Base-by-base conservation (phyloP, 768 basidiomycete species). In the Lentinus tigrinus region DNA sequence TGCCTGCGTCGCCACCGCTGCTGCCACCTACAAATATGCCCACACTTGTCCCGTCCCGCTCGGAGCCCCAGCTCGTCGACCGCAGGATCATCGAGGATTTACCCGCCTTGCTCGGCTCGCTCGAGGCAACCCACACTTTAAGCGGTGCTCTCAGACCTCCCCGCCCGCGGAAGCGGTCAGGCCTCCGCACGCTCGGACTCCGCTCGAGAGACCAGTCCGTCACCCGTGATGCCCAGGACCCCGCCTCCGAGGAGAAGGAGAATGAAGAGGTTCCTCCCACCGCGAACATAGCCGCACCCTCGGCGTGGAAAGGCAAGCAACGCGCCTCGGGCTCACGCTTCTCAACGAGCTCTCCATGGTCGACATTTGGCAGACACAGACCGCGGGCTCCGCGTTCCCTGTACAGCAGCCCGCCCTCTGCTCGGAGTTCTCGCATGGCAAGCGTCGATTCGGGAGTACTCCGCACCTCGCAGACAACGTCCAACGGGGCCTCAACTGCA, bases 21-120 rank as follows among this genome's bases (percentile, higher is more conserved):
- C 14, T 34, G 26, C 23, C 51, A 19, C 49, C 23, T 26, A 19
- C 50, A 21, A 46, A 26, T 24, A 14, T 24, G 50, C 24, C 56
- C 27, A 28, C 43, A 11, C 48, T 54, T 1, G 10, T 56, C 10
- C 24, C 56, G 13, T 52, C 52, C 1, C 44, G 48, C 3, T 63
- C 50, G 5, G 57, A 58, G n/a, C 59, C 56, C 9, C 40, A 51
- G 3, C 31, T 60, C 1, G 63, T 67, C 28, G 66, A 62, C 23
- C 62, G 66, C n/a, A 56, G 61, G 23, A 69, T 70, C 23, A 44
- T 66, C 24, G 60, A 67, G 16, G 64, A 70, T 49, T 46, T 69
- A 16, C 55, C 61, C 7, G 61, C 64, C 9, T 47, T 70, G 0
- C 48, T 70, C 1, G 63, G 60, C 4, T 50, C 61, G 13, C 55